These are phyloP conservation scores for Flueggea neowawraea DNA, from an alignment of 441 rosid species.

Conservation along the genomic window DNA sequence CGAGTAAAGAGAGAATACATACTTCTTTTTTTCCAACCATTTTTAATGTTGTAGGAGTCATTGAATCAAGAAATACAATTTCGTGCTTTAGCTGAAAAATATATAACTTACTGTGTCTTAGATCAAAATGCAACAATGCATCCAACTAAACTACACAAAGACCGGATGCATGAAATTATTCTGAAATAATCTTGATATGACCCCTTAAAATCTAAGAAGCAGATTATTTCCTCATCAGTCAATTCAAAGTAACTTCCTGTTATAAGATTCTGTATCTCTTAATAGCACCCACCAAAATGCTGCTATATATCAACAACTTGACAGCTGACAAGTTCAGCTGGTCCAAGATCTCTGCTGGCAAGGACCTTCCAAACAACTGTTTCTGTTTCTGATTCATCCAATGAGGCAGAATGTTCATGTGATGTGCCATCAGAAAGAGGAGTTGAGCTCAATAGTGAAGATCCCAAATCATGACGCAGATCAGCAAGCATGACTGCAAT, in stretches of 20 bases:
- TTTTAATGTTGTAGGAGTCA: too few relatives aligned
- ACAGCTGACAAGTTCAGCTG: slow-evolving; percentile 88
- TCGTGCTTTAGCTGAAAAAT: too few relatives aligned
- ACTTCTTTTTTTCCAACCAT: too few relatives aligned
- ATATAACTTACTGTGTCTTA: too few relatives aligned
- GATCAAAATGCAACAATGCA: too few relatives aligned
- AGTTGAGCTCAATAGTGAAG: slow-evolving; percentile 26
- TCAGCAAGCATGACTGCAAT: slow-evolving; percentile 59
- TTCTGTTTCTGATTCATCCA: slow-evolving; percentile 29
- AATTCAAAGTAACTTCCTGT: neutral
- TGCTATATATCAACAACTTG: slow-evolving; percentile 50
- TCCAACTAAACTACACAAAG: too few relatives aligned
- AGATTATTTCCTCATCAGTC: too few relatives aligned
- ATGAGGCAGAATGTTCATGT: slow-evolving; percentile 24
- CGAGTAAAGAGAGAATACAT: too few relatives aligned
- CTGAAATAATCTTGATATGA: too few relatives aligned
- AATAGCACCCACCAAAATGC: neutral
- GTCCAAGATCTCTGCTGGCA: slow-evolving; percentile 47
- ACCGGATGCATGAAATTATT: too few relatives aligned
- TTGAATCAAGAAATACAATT: too few relatives aligned
- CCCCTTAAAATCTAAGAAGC: too few relatives aligned
- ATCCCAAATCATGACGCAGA: slow-evolving; percentile 34
- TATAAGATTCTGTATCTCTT: neutral
- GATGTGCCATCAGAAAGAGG: slow-evolving; percentile 18
- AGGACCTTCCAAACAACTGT: slow-evolving; percentile 60